Conservation (phyloP, 148 eudicot genomes). For the Suaeda aralocaspica region DNA sequence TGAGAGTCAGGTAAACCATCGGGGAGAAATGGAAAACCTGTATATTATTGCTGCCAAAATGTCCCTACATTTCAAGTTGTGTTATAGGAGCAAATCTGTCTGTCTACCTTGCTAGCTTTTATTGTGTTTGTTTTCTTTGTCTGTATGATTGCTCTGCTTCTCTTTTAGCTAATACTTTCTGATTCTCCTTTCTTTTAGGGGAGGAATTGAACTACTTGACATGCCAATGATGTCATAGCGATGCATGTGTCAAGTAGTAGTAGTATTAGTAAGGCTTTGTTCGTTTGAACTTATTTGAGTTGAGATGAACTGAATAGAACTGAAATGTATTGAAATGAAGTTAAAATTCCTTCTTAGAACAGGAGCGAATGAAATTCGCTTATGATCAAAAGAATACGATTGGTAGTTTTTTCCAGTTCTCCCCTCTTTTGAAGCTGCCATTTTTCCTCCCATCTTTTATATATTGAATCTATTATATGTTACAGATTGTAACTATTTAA, state of each 20-base stretch:
- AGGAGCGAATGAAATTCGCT: too few relatives aligned
- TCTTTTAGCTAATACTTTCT: too few relatives aligned
- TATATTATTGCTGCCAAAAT: neutral
- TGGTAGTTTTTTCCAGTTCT: neutral
- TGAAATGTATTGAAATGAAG: too few relatives aligned
- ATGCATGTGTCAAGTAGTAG: neutral
- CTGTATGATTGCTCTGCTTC: neutral
- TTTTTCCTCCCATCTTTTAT: neutral
- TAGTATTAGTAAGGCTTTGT: too few relatives aligned
- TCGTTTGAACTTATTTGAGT: too few relatives aligned
- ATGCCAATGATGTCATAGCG: neutral
- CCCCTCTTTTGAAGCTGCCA: neutral
- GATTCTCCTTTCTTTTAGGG: neutral
- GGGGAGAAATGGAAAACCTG: too few relatives aligned
- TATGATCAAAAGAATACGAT: too few relatives aligned
- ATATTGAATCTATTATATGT: neutral
- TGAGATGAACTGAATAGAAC: too few relatives aligned
- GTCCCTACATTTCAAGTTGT: neutral
- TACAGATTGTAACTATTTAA: slow-evolving; percentile 17
- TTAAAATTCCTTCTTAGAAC: too few relatives aligned
- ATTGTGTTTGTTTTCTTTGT: neutral
- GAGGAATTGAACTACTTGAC: neutral
- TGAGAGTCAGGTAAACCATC: too few relatives aligned
- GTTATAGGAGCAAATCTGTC: neutral
- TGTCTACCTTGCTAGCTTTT: neutral